Conservation (phyloP, 2,329 filamentous ascomycete species). For the Sclerotinia glacialis region DNA sequence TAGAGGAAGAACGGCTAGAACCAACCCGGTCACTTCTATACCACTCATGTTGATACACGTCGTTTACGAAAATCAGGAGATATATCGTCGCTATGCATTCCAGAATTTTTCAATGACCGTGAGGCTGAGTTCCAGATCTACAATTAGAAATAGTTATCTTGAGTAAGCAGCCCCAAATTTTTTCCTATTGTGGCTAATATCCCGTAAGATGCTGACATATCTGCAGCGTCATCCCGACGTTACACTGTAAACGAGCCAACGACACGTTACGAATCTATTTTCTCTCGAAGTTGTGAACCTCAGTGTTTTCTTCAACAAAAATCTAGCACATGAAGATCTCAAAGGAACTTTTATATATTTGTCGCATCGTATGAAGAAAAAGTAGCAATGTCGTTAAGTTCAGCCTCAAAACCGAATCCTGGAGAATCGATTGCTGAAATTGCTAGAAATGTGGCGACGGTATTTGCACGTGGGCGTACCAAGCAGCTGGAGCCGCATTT, state of each 20-base stretch:
- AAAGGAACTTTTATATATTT: neutral
- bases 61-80: neutral
- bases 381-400: neutral
- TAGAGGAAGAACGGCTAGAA: conserved; percentile 1
- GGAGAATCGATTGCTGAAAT: conserved; percentile 6
- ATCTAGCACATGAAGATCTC: neutral
- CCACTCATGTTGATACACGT: neutral
- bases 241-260: neutral
- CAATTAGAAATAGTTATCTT: neutral
- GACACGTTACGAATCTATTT: neutral
- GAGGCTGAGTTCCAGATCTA: neutral
- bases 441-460: conserved; percentile 14
- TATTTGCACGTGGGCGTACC: conserved; percentile 4
- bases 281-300: neutral
- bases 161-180: neutral
- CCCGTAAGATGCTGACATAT: neutral
- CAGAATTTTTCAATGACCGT: neutral
- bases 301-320: neutral
- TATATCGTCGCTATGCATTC: neutral
- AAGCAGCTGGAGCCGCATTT: conserved; percentile 17
- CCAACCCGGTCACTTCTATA: conserved; percentile 6
- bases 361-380: too few species aligned
- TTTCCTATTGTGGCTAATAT: neutral
- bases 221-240: neutral
- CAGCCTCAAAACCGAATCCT: neutral